These are phyloP conservation scores for Ceratobasidium theobromae DNA, from an alignment of 1,284 basidiomycete species.

Conservation along the genomic window DNA sequence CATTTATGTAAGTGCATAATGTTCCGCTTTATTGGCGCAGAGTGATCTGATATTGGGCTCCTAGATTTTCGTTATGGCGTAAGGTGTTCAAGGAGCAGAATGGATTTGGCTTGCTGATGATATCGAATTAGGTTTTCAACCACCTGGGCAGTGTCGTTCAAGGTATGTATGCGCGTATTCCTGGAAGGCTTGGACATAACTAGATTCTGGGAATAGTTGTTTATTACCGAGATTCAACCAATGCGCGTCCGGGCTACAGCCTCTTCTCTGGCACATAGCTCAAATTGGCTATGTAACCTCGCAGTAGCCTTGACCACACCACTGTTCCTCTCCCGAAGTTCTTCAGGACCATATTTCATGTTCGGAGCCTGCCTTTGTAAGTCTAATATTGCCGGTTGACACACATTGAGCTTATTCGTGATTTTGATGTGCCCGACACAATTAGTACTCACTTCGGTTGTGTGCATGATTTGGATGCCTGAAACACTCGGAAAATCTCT, in stretches of 20 bases:
- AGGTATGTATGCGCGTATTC: slow-evolving; percentile 13
- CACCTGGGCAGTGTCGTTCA: slow-evolving; percentile 46
- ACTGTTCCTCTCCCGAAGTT: slow-evolving; percentile 50
- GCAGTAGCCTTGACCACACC: slow-evolving; percentile 52
- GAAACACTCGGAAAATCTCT: slow-evolving; percentile 52
- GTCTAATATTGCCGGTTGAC: no score
- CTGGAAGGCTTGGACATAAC: background rate
- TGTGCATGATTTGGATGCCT: slow-evolving; percentile 49
- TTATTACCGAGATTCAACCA: slow-evolving; percentile 50
- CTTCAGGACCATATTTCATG: slow-evolving; percentile 54
- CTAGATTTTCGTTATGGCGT: slow-evolving; percentile 32
- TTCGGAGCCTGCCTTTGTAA: slow-evolving; percentile 45
- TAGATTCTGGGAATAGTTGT: slow-evolving; percentile 39
- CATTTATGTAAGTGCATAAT: slow-evolving; percentile 46
- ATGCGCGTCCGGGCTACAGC: slow-evolving; percentile 46
- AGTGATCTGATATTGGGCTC: background rate
- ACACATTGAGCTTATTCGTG: no score
- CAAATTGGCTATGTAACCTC: slow-evolving; percentile 52
- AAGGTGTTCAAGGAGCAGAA: background rate
- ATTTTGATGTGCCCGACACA: no score
- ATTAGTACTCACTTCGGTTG: slow-evolving; percentile 45
- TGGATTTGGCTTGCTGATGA: slow-evolving; percentile 42
- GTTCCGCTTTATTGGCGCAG: background rate
- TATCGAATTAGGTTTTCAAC: slow-evolving; percentile 43
- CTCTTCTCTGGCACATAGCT: slow-evolving; percentile 46